These are phyloP conservation scores for Juglanconis juglandina DNA, from an alignment of 2,329 filamentous ascomycete species.

Conservation along the genomic window DNA sequence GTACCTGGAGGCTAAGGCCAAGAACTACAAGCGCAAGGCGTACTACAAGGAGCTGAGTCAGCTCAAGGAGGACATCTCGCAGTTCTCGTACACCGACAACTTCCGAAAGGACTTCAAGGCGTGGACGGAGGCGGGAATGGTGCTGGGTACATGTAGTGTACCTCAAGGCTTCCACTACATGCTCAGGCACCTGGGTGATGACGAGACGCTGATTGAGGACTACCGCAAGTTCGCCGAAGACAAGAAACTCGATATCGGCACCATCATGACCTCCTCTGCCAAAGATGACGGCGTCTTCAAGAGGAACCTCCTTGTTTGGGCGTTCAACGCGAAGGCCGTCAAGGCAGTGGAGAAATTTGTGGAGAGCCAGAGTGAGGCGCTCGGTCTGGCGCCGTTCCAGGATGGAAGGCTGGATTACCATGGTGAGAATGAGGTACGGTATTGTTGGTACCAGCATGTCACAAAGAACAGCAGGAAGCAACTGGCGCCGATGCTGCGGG, in stretches of 20 bases:
- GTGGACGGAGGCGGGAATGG: constrained; percentile 58
- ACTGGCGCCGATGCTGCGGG: constrained; percentile 63
- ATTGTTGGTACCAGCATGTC: constrained; percentile 65
- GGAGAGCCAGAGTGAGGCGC: constrained; percentile 36
- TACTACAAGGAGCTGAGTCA: constrained; percentile 59
- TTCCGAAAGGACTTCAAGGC: constrained; percentile 83
- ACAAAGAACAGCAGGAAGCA: constrained; percentile 64
- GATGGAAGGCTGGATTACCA: constrained; percentile 44
- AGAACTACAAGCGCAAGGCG: constrained; percentile 46
- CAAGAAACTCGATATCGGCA: constrained; percentile 57
- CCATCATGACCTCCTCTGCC: constrained; percentile 65
- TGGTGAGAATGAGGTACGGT: constrained; percentile 43
- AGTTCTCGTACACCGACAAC: constrained; percentile 61
- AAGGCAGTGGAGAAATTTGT: constrained; percentile 55
- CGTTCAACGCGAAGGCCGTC: constrained; percentile 46
- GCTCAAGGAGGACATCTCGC: constrained; percentile 66
- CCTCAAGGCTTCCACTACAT: constrained; percentile 63
- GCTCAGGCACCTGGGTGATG: constrained; percentile 46
- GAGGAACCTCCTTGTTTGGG: constrained; percentile 68
- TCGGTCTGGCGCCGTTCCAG: constrained; percentile 57
- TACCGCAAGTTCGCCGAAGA: constrained; percentile 54
- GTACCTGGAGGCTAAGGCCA: constrained; percentile 51
- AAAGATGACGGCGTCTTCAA: constrained; percentile 53
- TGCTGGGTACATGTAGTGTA: constrained; percentile 65
- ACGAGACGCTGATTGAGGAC: constrained; percentile 42